Conservation (phyloP, 805 yeast genomes). For the Metschnikowia continentalis region DNA sequence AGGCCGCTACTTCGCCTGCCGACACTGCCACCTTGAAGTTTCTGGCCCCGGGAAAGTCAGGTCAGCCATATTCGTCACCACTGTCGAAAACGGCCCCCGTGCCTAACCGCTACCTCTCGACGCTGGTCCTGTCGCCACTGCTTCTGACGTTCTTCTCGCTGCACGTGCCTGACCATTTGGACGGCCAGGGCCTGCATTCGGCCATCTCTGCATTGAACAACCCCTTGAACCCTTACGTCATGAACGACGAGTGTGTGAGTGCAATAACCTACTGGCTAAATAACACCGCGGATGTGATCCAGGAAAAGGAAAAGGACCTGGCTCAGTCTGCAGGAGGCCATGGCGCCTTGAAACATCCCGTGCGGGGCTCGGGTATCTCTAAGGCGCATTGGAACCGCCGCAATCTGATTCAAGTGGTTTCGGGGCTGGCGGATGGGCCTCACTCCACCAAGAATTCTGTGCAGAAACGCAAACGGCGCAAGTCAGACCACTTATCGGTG, state of each 20-base stretch:
- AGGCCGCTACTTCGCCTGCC: neutral
- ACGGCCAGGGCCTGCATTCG: neutral
- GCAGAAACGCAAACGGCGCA: constrained; percentile 14
- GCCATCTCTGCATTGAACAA: constrained; percentile 7
- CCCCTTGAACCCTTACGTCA: constrained; percentile 17
- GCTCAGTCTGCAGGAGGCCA: neutral
- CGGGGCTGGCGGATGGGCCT: constrained; percentile 1
- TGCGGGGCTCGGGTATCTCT: constrained; percentile 24
- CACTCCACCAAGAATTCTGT: constrained; percentile 3
- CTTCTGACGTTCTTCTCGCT: constrained; percentile 13
- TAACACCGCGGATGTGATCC: constrained; percentile 14
- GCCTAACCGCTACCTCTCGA: constrained; percentile 12
- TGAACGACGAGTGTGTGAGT: constrained; percentile 39
- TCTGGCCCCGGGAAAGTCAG: neutral
- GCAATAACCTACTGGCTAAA: constrained; percentile 36
- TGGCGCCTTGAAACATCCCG: constrained; percentile 16
- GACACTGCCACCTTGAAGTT: neutral
- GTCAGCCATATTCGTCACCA: neutral
- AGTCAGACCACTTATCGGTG: constrained; percentile 4
- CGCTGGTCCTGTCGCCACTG: constrained; percentile 14
- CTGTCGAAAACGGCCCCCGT: neutral
- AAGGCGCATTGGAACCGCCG: constrained; percentile 20
- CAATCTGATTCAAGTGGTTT: constrained; percentile 12
- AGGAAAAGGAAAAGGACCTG: constrained; percentile 14
- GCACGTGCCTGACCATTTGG: constrained; percentile 3